Conservation (phyloP, 1,284 basidiomycete genomes). For the Tausonia pullulans region DNA sequence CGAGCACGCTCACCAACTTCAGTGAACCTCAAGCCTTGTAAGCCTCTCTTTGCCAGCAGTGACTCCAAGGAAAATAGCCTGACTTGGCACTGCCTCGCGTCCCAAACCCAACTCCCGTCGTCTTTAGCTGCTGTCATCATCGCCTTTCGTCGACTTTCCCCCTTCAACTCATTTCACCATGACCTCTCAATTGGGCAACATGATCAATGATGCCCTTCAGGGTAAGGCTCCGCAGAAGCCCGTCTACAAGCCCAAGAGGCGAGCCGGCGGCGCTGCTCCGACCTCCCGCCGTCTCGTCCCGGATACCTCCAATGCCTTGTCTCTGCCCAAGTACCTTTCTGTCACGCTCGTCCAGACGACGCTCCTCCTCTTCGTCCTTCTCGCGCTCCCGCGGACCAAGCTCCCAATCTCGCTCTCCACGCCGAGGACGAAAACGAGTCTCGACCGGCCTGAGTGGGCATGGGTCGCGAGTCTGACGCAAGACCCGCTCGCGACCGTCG, state of each 20-base stretch:
- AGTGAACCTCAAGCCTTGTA: too few relatives aligned
- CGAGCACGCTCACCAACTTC: too few relatives aligned
- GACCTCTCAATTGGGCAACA: too few relatives aligned
- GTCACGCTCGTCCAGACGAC: constrained; percentile 58
- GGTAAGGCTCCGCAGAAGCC: too few relatives aligned
- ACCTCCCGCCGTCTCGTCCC: neutral
- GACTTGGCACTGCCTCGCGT: too few relatives aligned
- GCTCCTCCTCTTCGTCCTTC: constrained; percentile 52
- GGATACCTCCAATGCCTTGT: constrained; percentile 17
- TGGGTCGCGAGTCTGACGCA: constrained; percentile 56
- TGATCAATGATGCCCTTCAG: too few relatives aligned
- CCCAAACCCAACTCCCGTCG: too few relatives aligned
- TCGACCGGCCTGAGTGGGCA: constrained; percentile 52
- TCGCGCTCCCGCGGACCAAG: constrained; percentile 54
- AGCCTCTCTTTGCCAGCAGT: too few relatives aligned
- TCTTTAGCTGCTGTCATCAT: too few relatives aligned
- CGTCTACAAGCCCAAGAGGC: neutral
- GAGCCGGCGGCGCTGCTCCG: neutral
- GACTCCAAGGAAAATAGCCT: too few relatives aligned
- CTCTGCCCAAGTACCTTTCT: constrained; percentile 50
- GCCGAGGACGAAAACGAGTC: constrained; percentile 36
- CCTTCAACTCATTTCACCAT: too few relatives aligned
- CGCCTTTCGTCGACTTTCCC: too few relatives aligned
- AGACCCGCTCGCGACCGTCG: constrained; percentile 49
- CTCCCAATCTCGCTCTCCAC: constrained; percentile 32